Percentiles rank a stretch among this genome's conserved stretches.
Conservation (phyloP, 345 rosid species). For the Aquilaria sinensis region DNA sequence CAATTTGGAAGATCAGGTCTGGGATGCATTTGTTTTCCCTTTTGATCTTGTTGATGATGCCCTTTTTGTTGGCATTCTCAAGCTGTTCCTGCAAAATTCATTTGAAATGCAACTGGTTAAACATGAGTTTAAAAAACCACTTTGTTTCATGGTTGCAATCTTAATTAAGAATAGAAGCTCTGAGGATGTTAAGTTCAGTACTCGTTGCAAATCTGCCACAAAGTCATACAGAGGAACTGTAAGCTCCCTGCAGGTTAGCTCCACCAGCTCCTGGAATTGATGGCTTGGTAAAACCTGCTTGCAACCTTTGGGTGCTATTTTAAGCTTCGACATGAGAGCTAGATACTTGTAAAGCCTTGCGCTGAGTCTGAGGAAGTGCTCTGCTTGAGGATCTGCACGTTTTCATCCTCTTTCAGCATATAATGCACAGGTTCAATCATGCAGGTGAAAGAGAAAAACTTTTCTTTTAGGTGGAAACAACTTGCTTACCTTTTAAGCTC, state of each 20-base stretch:
- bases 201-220: slow-evolving; percentile 63
- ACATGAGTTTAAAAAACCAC: slow-evolving; percentile 1
- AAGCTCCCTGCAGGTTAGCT: slow-evolving; percentile 69
- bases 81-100: slow-evolving; percentile 49
- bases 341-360: slow-evolving; percentile 67
- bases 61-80: slow-evolving; percentile 42
- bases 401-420: background rate
- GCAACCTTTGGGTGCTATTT: slow-evolving; percentile 69
- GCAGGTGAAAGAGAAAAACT: slow-evolving; percentile 8
- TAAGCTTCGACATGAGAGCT: slow-evolving; percentile 69
- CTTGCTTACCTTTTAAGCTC: slow-evolving; percentile 58
- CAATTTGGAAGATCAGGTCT: slow-evolving; percentile 74
- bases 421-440: slow-evolving; percentile 12
- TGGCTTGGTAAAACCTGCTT: slow-evolving; percentile 65
- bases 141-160: background rate
- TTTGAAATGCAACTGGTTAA: slow-evolving; percentile 7
- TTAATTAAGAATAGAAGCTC: background rate
- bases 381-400: slow-evolving; percentile 66
- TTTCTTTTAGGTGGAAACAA: slow-evolving; percentile 3
- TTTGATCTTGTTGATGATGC: slow-evolving; percentile 64
- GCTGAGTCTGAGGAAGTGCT: slow-evolving; percentile 48
- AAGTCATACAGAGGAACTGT: slow-evolving; percentile 67
- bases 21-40: slow-evolving; percentile 90
- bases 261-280: slow-evolving; percentile 70
- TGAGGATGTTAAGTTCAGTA: slow-evolving; percentile 12